Conservation (phyloP, 805 yeast genomes). For the Lachancea sp. region DNA sequence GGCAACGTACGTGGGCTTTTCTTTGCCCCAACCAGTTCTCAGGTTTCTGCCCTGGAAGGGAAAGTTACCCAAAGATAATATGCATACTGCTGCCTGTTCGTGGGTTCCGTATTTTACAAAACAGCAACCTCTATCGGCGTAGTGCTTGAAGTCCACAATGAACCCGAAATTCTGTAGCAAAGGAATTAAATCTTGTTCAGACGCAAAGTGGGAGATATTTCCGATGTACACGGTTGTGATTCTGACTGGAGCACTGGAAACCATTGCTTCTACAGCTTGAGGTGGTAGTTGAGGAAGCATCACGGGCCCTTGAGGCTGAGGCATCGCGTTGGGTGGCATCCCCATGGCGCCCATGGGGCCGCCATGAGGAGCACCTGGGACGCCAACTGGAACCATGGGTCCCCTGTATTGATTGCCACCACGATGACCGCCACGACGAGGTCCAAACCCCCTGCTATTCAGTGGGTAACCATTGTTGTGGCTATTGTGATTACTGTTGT, state of each 20-base stretch:
- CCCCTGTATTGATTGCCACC: conserved; percentile 20
- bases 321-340: conserved; percentile 12
- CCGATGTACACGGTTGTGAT: conserved; percentile 79
- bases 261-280: conserved; percentile 60
- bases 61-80: conserved; percentile 67
- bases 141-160: conserved; percentile 72
- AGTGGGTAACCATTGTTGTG: conserved; percentile 13
- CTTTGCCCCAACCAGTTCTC: conserved; percentile 87
- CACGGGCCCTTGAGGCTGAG: conserved; percentile 18
- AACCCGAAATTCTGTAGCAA: conserved; percentile 73
- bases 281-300: conserved; percentile 37
- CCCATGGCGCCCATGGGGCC: conserved; percentile 20
- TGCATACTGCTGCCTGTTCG: conserved; percentile 84
- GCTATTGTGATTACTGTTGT: conserved; percentile 9
- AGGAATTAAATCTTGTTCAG: conserved; percentile 67
- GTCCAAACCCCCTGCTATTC: conserved; percentile 15
- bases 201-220: conserved; percentile 69
- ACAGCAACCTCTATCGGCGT: conserved; percentile 79
- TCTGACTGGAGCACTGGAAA: conserved; percentile 66
- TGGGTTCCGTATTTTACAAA: conserved; percentile 83
- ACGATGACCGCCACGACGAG: conserved; percentile 22
- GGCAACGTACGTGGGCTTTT: conserved; percentile 34
- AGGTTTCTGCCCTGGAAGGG: conserved; percentile 69
- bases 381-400: conserved; percentile 14
- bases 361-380: conserved; percentile 16